Percentiles rank a stretch among this genome's conserved stretches.
These are phyloP conservation scores for Chrysochromulina parva DNA, from an alignment of 78 protist species.

Conservation along the genomic window DNA sequence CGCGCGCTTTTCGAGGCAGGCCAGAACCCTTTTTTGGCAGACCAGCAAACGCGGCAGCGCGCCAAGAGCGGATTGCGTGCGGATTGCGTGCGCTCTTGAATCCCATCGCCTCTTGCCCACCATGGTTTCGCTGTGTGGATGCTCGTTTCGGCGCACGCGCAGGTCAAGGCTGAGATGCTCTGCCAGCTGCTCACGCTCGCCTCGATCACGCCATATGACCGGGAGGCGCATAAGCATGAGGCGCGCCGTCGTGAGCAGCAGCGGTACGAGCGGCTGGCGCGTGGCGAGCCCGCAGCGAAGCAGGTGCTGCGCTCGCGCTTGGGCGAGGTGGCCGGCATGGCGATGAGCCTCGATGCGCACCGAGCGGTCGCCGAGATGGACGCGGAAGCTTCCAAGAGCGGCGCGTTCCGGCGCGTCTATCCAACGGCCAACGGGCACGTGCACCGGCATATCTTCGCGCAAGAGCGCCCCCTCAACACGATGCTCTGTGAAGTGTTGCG, in stretches of 20 bases:
- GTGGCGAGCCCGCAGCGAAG: background rate
- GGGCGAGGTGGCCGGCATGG: background rate
- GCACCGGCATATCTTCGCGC: background rate
- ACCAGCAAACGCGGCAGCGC: too few relatives aligned
- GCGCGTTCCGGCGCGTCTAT: background rate
- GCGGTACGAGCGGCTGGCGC: background rate
- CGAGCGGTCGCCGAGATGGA: background rate
- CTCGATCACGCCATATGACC: background rate
- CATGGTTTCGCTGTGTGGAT: too few relatives aligned
- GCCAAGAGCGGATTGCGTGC: too few relatives aligned
- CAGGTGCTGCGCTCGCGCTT: background rate
- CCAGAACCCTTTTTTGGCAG: too few relatives aligned
- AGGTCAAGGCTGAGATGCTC: constrained; percentile 15
- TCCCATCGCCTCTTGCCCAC: too few relatives aligned
- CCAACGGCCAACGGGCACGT: background rate
- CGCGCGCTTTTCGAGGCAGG: too few relatives aligned
- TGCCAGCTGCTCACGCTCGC: constrained; percentile 36
- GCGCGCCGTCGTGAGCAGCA: too few relatives aligned
- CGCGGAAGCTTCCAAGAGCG: background rate
- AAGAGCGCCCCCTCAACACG: background rate
- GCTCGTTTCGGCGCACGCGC: too few relatives aligned
- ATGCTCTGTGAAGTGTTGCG: background rate
- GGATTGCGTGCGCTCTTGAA: too few relatives aligned
- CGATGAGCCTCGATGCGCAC: background rate
- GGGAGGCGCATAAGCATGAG: background rate